Conservation (phyloP, 2,329 filamentous ascomycete species). For the Sporothrix euskadiensis region DNA sequence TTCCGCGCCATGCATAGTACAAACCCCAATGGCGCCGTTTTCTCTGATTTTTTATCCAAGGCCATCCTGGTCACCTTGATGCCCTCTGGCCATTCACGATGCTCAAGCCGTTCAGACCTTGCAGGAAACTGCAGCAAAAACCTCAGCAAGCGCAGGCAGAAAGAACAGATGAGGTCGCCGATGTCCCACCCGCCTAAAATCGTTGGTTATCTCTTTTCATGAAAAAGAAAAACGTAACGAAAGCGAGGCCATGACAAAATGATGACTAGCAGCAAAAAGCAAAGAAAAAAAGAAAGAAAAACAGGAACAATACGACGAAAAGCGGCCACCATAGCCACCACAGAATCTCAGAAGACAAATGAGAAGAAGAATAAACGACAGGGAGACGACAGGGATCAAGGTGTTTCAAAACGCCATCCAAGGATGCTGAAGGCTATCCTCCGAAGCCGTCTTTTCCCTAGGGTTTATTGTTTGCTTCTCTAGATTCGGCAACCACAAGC, state of each 20-base stretch:
- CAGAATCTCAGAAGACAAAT: not conserved
- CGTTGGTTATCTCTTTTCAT: no score
- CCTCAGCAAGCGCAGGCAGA: not conserved
- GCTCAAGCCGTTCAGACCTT: not conserved
- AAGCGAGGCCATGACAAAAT: not conserved
- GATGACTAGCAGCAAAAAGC: not conserved
- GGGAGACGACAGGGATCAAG: constrained; percentile 3
- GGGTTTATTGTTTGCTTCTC: not conserved
- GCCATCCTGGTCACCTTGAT: not conserved
- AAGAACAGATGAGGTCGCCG: not conserved
- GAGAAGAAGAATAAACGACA: no score
- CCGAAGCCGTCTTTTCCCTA: not conserved
- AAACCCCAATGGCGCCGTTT: not conserved
- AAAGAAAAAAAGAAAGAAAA: not conserved
- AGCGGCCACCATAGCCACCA: not conserved
- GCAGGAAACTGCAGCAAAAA: not conserved
- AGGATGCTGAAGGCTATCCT: not conserved
- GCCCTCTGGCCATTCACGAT: constrained; percentile 5
- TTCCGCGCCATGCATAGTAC: not conserved
- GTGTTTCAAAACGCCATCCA: not conserved
- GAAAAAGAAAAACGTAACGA: no score
- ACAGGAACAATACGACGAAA: not conserved
- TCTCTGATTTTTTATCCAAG: not conserved
- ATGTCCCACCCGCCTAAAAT: not conserved
- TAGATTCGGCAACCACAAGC: not conserved